Base-by-base conservation (phyloP, 176 grass and related monocot species). In the Guadua angustifolia region DNA sequence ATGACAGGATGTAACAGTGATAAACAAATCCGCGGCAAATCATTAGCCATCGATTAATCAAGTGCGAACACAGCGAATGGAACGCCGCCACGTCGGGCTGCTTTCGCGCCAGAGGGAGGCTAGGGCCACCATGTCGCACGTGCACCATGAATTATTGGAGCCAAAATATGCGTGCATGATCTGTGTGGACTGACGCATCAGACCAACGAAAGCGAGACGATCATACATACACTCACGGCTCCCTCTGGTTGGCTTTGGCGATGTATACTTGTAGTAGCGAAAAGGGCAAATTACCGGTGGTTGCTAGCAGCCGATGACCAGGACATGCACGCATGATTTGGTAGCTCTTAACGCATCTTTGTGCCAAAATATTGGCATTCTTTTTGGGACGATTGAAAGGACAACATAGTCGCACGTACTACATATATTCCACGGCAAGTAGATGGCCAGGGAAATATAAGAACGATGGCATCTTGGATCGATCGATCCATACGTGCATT, bases 41-140 rank as follows among this genome's bases (percentile, higher is more conserved):
- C 50, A 74, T 69, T 75, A 69, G 69, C 47, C 19, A 44, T 7
- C 46, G 26, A 51, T 50, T 85, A 61, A n/a, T 76, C 57, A 64
- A 86, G 10, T 7, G 47, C n/a, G 32, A 21, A n/a, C 33, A 0
- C 1, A 1, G 42, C 70, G 18, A 75, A 58, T 68, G 25, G 38
- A 2, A 53, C 50, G 5, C 60, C 9, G 47, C 69, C 78, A 75
- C 85, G 69, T 35, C 33, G 15, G 26, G 44, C 3, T 19, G 69
- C 21, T 74, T 80, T 73, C 58, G n/a, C 40, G 69, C 43, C 14
- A 8, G 44, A 56, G 35, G 79, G 44, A 56, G 35, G 79, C 4
- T 50, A 58, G 38, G 77, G 33, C 78, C 78, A 71, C 71, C 83
- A 17, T 58, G 55, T 64, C 65, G 83, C 83, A 89, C 83, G 88